Conservation (phyloP, 139 green algal genomes). For the Chlorella sp. region DNA sequence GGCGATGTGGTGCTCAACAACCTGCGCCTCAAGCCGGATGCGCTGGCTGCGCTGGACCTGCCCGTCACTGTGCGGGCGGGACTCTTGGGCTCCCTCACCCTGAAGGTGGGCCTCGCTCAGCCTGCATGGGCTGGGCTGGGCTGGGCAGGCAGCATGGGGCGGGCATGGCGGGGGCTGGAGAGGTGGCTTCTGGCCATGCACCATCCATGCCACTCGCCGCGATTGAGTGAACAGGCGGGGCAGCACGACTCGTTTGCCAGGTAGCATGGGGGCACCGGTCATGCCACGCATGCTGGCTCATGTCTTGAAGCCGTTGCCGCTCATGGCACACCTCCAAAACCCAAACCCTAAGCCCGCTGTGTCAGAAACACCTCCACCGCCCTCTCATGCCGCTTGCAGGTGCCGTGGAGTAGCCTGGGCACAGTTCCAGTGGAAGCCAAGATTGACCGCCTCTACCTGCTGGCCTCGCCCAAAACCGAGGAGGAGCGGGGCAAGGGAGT, state of each 20-base stretch:
- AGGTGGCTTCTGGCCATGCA: no score
- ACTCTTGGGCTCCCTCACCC: slow-evolving; percentile 86
- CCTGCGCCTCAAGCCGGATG: slow-evolving; percentile 91
- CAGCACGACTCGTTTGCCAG: no score
- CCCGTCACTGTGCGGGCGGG: slow-evolving; percentile 92
- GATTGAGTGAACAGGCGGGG: no score
- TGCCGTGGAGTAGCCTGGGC: slow-evolving; percentile 93
- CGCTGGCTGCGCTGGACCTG: slow-evolving; percentile 88
- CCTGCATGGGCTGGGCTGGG: no score
- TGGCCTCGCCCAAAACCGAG: slow-evolving; percentile 76
- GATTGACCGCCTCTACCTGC: slow-evolving; percentile 94
- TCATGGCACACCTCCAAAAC: no score
- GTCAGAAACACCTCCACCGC: neutral
- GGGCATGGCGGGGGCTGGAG: no score
- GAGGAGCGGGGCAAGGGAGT: slow-evolving; percentile 17
- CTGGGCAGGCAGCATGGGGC: no score
- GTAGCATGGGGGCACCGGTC: no score
- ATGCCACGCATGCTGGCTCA: no score
- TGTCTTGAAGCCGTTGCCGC: no score
- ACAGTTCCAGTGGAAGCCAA: slow-evolving; percentile 90
- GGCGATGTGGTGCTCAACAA: slow-evolving; percentile 95
- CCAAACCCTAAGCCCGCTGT: neutral
- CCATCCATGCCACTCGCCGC: no score
- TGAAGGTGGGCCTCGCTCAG: slow-evolving; percentile 71
- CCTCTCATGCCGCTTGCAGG: slow-evolving; percentile 55